phyloP scores from a whole-genome alignment of 2,329 filamentous ascomycete species.

The Fusarium keratoplasticum region DNA sequence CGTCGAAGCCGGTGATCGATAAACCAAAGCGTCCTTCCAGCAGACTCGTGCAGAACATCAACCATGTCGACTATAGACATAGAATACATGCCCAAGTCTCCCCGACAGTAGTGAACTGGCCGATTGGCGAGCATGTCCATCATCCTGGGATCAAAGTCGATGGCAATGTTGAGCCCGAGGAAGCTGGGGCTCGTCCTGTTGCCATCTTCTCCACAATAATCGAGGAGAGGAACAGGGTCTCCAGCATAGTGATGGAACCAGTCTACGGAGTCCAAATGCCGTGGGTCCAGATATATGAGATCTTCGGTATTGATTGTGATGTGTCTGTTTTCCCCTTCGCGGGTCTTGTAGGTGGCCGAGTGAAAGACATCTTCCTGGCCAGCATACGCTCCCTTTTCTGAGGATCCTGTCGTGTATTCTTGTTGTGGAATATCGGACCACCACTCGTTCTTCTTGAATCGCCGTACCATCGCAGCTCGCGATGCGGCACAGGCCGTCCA shows the following conservation, averaged over 20 bases:
- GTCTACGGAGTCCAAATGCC: background rate
- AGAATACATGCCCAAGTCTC: background rate
- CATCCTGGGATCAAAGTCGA: conserved; percentile 24
- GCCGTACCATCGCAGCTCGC: conserved; percentile 12
- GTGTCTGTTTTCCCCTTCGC: background rate
- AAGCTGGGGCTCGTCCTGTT: background rate
- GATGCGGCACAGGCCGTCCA: conserved; percentile 21
- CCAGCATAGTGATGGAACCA: background rate
- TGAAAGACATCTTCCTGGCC: background rate
- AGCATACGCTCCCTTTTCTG: background rate
- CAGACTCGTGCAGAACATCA: background rate
- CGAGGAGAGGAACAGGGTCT: conserved; percentile 7
- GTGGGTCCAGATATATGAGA: conserved; percentile 16
- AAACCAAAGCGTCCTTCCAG: conserved; percentile 14
- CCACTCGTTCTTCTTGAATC: conserved; percentile 27
- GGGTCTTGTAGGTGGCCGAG: conserved; percentile 15
- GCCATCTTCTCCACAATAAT: background rate
- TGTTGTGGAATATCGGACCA: conserved; percentile 14
- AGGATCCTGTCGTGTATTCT: background rate
- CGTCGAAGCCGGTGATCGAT: conserved; percentile 10
- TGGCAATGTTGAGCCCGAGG: conserved; percentile 14
- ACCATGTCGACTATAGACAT: conserved; percentile 11
- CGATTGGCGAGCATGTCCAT: background rate
- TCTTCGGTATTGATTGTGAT: conserved; percentile 20
- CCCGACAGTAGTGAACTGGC: background rate